Conservation (phyloP, 139 green algal genomes). For the Limnomonas spitsbergensis region DNA sequence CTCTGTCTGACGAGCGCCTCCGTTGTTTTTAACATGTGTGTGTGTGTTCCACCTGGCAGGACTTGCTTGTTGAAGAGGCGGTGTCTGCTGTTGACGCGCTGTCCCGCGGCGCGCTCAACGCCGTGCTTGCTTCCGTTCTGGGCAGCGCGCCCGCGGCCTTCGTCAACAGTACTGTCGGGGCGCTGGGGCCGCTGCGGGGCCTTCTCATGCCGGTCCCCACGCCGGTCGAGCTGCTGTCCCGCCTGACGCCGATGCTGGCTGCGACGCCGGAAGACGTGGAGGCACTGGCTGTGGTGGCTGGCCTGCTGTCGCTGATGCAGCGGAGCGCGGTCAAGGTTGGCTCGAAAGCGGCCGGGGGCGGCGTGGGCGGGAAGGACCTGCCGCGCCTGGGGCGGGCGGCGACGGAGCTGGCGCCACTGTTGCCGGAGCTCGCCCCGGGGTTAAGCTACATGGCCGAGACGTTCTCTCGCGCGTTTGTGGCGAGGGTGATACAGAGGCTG, state of each 20-base stretch:
- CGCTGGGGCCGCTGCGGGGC: conserved; percentile 46
- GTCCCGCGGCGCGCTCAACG: conserved; percentile 37
- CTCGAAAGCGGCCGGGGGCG: too few relatives aligned
- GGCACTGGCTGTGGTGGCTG: conserved; percentile 35
- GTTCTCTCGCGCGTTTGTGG: conserved; percentile 2
- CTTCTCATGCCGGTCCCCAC: conserved; percentile 50
- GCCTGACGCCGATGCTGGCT: conserved; percentile 36
- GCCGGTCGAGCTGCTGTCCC: conserved; percentile 31
- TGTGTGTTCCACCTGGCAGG: too few relatives aligned
- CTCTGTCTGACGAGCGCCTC: too few relatives aligned
- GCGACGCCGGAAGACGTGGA: conserved; percentile 58
- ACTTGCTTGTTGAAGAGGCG: conserved; percentile 76
- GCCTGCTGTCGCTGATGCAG: background rate
- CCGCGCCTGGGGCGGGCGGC: background rate
- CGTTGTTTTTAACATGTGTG: too few relatives aligned
- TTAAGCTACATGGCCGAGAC: conserved; percentile 2
- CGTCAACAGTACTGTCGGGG: background rate
- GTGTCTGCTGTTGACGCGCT: conserved; percentile 67
- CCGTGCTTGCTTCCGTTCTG: conserved; percentile 26
- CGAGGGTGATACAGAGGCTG: background rate
- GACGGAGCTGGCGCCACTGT: conserved; percentile 5
- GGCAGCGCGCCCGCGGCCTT: conserved; percentile 7
- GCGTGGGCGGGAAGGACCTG: background rate
- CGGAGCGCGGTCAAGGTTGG: background rate
- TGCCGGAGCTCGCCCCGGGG: background rate